These are phyloP conservation scores for Dendrocalamus sinicus DNA, from an alignment of 176 grass and related monocot genomes.

Conservation along the genomic window DNA sequence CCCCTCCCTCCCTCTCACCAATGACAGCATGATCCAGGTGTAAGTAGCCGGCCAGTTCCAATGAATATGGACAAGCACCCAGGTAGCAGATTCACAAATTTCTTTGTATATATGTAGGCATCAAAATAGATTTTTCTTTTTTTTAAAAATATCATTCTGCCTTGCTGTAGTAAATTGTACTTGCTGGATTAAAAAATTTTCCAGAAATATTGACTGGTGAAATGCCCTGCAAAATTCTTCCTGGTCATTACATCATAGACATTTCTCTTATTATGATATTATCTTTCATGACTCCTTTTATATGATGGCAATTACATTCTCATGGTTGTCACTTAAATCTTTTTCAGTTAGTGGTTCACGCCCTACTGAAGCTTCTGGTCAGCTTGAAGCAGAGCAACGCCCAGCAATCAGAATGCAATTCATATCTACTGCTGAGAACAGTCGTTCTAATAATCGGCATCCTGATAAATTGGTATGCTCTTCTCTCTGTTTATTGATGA, in stretches of 20 bases:
- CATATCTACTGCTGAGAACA: conserved; percentile 56
- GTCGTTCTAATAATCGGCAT: conserved; percentile 45
- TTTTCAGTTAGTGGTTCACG: conserved; percentile 55
- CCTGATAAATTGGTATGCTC: conserved; percentile 50
- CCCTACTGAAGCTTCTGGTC: conserved; percentile 36
- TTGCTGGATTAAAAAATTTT: conserved; percentile 22
- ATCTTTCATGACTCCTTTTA: background rate
- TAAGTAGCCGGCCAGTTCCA: conserved; percentile 45
- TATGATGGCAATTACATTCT: conserved; percentile 10
- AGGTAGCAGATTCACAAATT: conserved; percentile 43
- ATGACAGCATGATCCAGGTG: conserved; percentile 61
- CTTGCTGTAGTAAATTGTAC: background rate
- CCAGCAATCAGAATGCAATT: conserved; percentile 63
- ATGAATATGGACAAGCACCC: conserved; percentile 46
- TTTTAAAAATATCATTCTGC: background rate
- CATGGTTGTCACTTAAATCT: conserved; percentile 25
- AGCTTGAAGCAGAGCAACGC: conserved; percentile 48
- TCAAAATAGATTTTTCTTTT: background rate
- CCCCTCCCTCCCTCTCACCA: background rate
- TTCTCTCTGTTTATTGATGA: background rate
- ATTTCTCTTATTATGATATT: background rate
- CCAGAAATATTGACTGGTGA: background rate
- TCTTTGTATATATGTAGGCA: conserved; percentile 1
- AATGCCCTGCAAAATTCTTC: conserved; percentile 16
- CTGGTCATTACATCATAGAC: background rate